Percentiles rank a stretch among this genome's conserved stretches.
These are phyloP conservation scores for Lactarius tabidus DNA, from an alignment of 768 basidiomycete species.

Conservation along the genomic window DNA sequence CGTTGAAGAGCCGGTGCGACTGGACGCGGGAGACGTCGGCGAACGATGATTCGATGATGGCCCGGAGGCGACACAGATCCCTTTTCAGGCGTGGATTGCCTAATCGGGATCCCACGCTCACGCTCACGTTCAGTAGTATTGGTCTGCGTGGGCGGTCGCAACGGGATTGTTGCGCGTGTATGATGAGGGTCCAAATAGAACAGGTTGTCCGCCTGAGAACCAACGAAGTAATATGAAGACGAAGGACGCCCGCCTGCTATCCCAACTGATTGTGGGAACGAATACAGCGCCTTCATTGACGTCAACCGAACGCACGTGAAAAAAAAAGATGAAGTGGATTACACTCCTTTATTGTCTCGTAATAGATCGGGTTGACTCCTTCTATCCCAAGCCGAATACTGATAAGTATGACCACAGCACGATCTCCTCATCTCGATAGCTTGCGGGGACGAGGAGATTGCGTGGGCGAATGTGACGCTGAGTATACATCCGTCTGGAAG, in stretches of 20 bases:
- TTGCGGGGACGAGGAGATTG: slow-evolving; percentile 31
- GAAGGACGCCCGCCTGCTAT: slow-evolving; percentile 96
- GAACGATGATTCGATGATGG: slow-evolving; percentile 27
- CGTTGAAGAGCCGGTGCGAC: slow-evolving; percentile 32
- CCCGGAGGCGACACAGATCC: slow-evolving; percentile 23
- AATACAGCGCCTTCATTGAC: slow-evolving; percentile 66
- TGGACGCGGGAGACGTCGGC: slow-evolving; percentile 28
- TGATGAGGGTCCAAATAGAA: slow-evolving; percentile 83
- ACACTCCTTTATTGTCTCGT: slow-evolving; percentile 74
- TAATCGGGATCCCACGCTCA: slow-evolving; percentile 11
- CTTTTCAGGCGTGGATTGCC: slow-evolving; percentile 23
- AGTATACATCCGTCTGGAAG: slow-evolving; percentile 82
- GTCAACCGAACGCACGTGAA: slow-evolving; percentile 2
- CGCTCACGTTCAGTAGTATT: slow-evolving; percentile 9
- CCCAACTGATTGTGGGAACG: slow-evolving; percentile 92
- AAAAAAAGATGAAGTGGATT: not conserved
- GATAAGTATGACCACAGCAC: slow-evolving; percentile 81
- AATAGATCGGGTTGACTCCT: slow-evolving; percentile 93
- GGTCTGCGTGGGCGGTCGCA: slow-evolving; percentile 49
- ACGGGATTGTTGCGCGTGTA: slow-evolving; percentile 68
- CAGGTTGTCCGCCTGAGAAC: slow-evolving; percentile 81
- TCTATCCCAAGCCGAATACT: slow-evolving; percentile 89
- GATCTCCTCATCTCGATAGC: slow-evolving; percentile 61
- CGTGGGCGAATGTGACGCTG: slow-evolving; percentile 52
- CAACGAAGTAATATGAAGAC: slow-evolving; percentile 98